These are phyloP conservation scores for Phytophthora kernoviae DNA, from an alignment of 352 stramenopile genomes.

Conservation along the genomic window DNA sequence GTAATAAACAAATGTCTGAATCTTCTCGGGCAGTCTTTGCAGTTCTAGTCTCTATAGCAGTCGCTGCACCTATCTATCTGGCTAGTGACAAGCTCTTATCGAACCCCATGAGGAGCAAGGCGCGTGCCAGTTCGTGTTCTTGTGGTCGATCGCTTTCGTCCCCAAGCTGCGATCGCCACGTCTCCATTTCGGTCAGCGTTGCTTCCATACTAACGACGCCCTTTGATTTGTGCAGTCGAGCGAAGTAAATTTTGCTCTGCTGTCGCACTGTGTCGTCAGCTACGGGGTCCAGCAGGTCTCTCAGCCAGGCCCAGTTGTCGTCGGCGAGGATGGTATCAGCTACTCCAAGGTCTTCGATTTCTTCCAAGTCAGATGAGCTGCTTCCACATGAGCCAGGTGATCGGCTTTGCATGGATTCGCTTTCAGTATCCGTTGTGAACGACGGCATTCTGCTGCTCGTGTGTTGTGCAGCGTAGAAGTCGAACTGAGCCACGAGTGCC, in stretches of 20 bases:
- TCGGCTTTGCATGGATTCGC: neutral
- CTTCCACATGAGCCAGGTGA: slow-evolving; percentile 23
- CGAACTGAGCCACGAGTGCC: neutral
- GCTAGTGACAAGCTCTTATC: slow-evolving; percentile 42
- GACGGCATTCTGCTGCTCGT: slow-evolving; percentile 8
- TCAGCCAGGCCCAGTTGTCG: slow-evolving; percentile 40
- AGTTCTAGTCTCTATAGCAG: slow-evolving; percentile 11
- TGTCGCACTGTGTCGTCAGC: slow-evolving; percentile 6
- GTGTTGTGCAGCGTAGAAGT: neutral
- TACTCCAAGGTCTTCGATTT: slow-evolving; percentile 21
- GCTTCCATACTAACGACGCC: slow-evolving; percentile 14
- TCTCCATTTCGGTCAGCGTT: slow-evolving; percentile 36
- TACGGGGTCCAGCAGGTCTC: slow-evolving; percentile 25
- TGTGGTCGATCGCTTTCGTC: slow-evolving; percentile 2
- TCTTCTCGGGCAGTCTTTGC: slow-evolving; percentile 1
- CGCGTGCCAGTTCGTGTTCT: slow-evolving; percentile 28
- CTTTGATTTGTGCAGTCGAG: slow-evolving; percentile 27
- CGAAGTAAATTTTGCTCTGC: slow-evolving; percentile 37
- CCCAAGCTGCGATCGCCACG: slow-evolving; percentile 21
- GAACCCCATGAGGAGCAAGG: slow-evolving; percentile 41
- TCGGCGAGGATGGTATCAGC: slow-evolving; percentile 33
- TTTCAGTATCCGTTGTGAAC: slow-evolving; percentile 8
- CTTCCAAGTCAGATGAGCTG: slow-evolving; percentile 18
- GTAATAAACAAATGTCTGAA: neutral
- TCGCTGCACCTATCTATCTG: slow-evolving; percentile 17